Conservation (phyloP, 108 stramenopile species). For the Asterionellopsis glacialis region DNA sequence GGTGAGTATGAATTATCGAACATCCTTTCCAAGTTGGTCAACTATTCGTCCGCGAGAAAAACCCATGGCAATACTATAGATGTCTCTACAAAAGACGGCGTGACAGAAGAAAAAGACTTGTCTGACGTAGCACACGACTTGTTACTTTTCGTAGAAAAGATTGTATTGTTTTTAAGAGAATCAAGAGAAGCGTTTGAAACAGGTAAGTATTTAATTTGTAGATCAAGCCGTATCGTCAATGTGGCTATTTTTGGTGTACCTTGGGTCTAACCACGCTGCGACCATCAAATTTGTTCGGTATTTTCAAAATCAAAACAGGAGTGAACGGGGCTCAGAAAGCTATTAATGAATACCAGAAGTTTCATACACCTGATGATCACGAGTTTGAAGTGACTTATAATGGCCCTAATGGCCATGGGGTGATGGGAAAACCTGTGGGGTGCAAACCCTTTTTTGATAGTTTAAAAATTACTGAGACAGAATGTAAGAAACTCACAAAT, state of each 20-base stretch:
- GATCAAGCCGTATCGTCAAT: too few relatives aligned
- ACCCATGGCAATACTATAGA: slow-evolving; percentile 12
- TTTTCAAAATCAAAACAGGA: neutral
- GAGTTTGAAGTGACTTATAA: slow-evolving; percentile 52
- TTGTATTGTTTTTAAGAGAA: slow-evolving; percentile 31
- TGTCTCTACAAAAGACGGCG: slow-evolving; percentile 5
- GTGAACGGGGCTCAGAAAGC: slow-evolving; percentile 21
- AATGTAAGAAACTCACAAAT: slow-evolving; percentile 3
- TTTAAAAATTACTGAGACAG: slow-evolving; percentile 12
- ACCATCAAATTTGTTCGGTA: neutral
- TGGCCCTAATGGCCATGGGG: slow-evolving; percentile 59
- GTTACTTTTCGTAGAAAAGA: slow-evolving; percentile 61
- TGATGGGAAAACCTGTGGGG: slow-evolving; percentile 47
- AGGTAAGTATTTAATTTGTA: too few relatives aligned
- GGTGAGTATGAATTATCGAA: slow-evolving; percentile 64
- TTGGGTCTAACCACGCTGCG: slow-evolving; percentile 9
- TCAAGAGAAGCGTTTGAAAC: slow-evolving; percentile 35
- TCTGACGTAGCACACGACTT: slow-evolving; percentile 58
- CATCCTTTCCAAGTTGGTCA: slow-evolving; percentile 34
- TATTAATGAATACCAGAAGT: slow-evolving; percentile 38
- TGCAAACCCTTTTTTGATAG: slow-evolving; percentile 44
- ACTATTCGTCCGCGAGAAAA: slow-evolving; percentile 22
- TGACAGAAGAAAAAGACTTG: slow-evolving; percentile 23
- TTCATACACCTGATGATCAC: slow-evolving; percentile 48
- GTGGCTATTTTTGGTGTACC: too few relatives aligned